A percentile compares a stretch with the other conserved stretches of the same genome.
Evolutionary conservation across 1,139 yeast genomes (phyloP).

Genomic region (Geotrichum restrictum): DNA sequence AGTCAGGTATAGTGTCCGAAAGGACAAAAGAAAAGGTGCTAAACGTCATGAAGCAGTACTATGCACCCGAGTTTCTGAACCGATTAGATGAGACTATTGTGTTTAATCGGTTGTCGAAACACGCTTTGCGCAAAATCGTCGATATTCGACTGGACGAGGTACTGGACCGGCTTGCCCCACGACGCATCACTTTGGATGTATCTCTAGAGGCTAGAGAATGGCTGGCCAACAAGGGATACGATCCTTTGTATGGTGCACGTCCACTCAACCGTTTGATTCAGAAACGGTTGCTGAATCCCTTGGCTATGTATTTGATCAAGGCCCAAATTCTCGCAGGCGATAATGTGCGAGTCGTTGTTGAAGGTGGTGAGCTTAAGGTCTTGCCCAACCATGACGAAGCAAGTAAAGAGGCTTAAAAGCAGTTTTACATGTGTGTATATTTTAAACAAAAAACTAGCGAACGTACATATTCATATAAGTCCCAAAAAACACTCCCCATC

Average conservation of each 20-base stretch:
- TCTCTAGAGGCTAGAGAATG: constrained; percentile 60
- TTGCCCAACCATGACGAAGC: constrained; percentile 49
- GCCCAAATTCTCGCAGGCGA: constrained; percentile 76
- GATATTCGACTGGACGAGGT: constrained; percentile 80
- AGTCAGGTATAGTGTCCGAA: constrained; percentile 47
- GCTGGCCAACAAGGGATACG: constrained; percentile 83
- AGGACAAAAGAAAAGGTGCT: constrained; percentile 54
- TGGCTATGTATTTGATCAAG: constrained; percentile 72
- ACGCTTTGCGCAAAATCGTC: constrained; percentile 69
- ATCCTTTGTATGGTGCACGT: constrained; percentile 89
- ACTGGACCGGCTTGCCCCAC: constrained; percentile 69
- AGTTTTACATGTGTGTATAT: too few species aligned
- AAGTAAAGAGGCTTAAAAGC: constrained; percentile 22
- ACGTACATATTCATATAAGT: too few species aligned
- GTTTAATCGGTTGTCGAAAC: constrained; percentile 79
- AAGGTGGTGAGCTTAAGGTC: constrained; percentile 42
- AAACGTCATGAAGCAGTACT: constrained; percentile 62
- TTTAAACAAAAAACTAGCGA: too few species aligned
- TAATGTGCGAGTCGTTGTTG: constrained; percentile 46
- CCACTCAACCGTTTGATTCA: constrained; percentile 89
- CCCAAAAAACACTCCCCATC: neutral
- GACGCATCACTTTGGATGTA: constrained; percentile 65
- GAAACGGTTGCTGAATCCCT: constrained; percentile 74
- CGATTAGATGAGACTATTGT: constrained; percentile 87
- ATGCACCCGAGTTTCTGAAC: constrained; percentile 93